Evolutionary conservation across 345 rosid species (phyloP).

Genomic region (Leavenworthia alabamica): DNA sequence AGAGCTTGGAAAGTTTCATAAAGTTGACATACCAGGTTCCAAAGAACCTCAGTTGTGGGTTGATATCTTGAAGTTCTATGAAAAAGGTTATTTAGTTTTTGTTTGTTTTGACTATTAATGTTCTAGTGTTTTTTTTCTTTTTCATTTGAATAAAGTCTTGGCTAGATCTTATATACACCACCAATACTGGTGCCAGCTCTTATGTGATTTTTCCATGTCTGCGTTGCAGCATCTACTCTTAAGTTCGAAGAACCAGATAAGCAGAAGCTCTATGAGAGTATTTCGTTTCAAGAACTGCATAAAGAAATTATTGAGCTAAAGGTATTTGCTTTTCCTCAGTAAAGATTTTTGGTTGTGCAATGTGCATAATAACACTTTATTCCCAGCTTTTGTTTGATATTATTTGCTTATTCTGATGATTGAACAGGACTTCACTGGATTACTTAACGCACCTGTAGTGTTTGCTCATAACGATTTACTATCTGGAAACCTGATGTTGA

Average conservation of each 20-base stretch:
- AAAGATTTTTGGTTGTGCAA: background rate
- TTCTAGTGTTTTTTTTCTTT: background rate
- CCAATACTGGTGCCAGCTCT: background rate
- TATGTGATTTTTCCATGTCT: slow-evolving; percentile 8
- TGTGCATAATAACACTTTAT: background rate
- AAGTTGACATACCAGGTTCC: slow-evolving; percentile 78
- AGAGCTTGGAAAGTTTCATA: slow-evolving; percentile 71
- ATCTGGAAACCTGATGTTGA: slow-evolving; percentile 85
- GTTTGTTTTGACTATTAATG: background rate
- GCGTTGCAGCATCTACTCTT: slow-evolving; percentile 64
- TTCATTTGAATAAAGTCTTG: too few species aligned
- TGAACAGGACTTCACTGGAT: slow-evolving; percentile 77
- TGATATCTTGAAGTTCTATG: slow-evolving; percentile 77
- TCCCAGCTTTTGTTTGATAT: background rate
- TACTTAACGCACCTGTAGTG: slow-evolving; percentile 72
- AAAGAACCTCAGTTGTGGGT: slow-evolving; percentile 91
- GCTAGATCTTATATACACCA: background rate
- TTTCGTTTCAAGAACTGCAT: slow-evolving; percentile 62
- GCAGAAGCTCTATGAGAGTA: slow-evolving; percentile 53
- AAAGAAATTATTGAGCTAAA: slow-evolving; percentile 64
- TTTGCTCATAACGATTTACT: slow-evolving; percentile 94
- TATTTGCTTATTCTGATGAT: slow-evolving; percentile 31
- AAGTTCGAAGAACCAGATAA: slow-evolving; percentile 62
- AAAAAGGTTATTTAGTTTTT: slow-evolving; percentile 49
- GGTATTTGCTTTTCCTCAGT: slow-evolving; percentile 37